These are phyloP conservation scores for Physcia stellaris DNA, from an alignment of 495 filamentous ascomycete species.

Conservation along the genomic window DNA sequence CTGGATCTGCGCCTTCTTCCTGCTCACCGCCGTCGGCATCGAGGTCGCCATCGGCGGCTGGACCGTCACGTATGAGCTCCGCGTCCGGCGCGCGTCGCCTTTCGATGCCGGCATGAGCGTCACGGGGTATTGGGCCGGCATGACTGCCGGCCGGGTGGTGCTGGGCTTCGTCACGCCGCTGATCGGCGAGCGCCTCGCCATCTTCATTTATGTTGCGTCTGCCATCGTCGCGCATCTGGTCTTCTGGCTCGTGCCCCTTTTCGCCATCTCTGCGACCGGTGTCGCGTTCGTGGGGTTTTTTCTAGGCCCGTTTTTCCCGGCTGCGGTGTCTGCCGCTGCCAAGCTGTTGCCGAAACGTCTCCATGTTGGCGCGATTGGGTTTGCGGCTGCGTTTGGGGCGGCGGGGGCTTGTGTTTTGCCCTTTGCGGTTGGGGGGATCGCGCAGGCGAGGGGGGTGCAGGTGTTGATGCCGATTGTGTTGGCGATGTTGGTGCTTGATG, in stretches of 20 bases:
- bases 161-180: constrained; percentile 50
- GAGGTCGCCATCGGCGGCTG: constrained; percentile 72
- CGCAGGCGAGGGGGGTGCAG: constrained; percentile 62
- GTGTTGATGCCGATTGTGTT: constrained; percentile 68
- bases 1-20: constrained; percentile 65
- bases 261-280: constrained; percentile 57
- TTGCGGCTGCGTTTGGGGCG: constrained; percentile 69
- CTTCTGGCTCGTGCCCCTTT: constrained; percentile 57
- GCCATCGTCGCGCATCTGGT: constrained; percentile 43
- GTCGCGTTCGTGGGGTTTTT: constrained; percentile 62
- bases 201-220: constrained; percentile 34
- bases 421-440: constrained; percentile 74
- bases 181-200: constrained; percentile 46
- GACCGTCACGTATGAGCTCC: constrained; percentile 54
- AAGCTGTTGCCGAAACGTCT: constrained; percentile 66
- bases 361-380: constrained; percentile 73
- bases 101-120: constrained; percentile 50
- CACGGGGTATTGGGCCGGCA: constrained; percentile 54
- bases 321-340: constrained; percentile 63
- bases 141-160: constrained; percentile 45
- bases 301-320: constrained; percentile 53
- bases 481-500: constrained; percentile 45
- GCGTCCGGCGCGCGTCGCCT: constrained; percentile 35
- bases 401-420: constrained; percentile 61
- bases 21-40: constrained; percentile 70